Base-by-base conservation (phyloP, 495 filamentous ascomycete species). In the Hypoxylon cercidicola region DNA sequence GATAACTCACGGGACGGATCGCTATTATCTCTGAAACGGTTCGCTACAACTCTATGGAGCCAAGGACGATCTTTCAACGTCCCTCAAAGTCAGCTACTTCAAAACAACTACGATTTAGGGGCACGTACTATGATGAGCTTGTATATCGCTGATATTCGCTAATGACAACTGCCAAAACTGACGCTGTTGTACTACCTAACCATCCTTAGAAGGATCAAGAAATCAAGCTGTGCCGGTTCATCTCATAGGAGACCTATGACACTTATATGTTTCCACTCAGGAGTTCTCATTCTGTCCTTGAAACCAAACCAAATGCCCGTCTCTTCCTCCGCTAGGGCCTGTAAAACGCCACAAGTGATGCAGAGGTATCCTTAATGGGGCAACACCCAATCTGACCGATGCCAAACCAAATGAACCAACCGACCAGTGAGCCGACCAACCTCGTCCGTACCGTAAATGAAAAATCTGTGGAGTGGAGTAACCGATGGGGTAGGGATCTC, bases 391-490 rank as follows among this genome's bases (percentile, higher is more conserved):
- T 59, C 59, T 63, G 59, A 55, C 58, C 58, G 37, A 54, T 37
- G 9, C 53, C 57, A 34, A 56, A 51, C 53, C 60, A 13, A 56
- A 51, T 44, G 25, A 59, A 50, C 52, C 48, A 48, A 52, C 43
- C 34, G 20, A 55, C 59, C 50, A 39, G 25, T 41, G 18, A 61
- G 30, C 58, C 58, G 30, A 44, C 55, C 25, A 18, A 35, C 46
- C 54, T 57, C 41, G 5, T 47, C 40, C 48, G 54, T 28, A 51
- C 39, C 28, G 37, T 65, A 72, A 60, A 55, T 51, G 25, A 60
- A 56, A 68, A 62, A 57, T 64, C 64, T 60, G 63, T 75, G 70
- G 61, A 73, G 72, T 75, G 66, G 72, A 72, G 72, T 68, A 67
- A 73, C 59, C 62, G 47, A 65, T 20, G 34, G 49, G 55, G 18